Evolutionary conservation across 768 basidiomycete genomes (phyloP).

Genomic region (Leccinum longicurvipes): DNA sequence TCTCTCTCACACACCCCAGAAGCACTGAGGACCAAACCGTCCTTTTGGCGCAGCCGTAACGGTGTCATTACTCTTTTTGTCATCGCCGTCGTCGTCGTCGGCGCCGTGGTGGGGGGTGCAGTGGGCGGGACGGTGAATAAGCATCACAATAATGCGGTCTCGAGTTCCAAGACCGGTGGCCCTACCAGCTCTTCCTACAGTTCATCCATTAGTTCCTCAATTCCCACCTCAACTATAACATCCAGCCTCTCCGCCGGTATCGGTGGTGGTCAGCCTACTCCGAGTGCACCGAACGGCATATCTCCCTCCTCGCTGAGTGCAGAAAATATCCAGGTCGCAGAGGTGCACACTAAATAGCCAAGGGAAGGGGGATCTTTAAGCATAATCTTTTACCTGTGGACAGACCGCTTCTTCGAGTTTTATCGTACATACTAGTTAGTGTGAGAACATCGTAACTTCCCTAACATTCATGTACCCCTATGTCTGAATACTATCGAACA

Average conservation of each 20-base stretch:
- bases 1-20: background rate
- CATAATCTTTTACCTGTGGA: background rate
- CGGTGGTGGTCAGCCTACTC: background rate
- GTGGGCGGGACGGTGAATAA: constrained; percentile 49
- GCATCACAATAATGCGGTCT: constrained; percentile 3
- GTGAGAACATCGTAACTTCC: background rate
- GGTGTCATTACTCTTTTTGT: constrained; percentile 41
- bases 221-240: background rate
- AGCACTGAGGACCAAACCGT: constrained; percentile 10
- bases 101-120: constrained; percentile 53
- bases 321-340: background rate
- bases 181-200: background rate
- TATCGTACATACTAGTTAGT: background rate
- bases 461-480: background rate
- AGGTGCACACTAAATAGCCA: background rate
- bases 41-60: constrained; percentile 50
- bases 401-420: too few species aligned
- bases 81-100: constrained; percentile 41
- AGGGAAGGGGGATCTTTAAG: background rate
- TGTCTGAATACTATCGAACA: background rate
- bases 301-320: background rate
- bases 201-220: too few species aligned
- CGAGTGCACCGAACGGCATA: background rate
- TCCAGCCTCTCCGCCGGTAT: background rate
- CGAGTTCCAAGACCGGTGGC: background rate